A percentile compares a stretch with the other conserved stretches of the same genome.
phyloP scores from a whole-genome alignment of 345 rosid species.

The Moringa oleifera region DNA sequence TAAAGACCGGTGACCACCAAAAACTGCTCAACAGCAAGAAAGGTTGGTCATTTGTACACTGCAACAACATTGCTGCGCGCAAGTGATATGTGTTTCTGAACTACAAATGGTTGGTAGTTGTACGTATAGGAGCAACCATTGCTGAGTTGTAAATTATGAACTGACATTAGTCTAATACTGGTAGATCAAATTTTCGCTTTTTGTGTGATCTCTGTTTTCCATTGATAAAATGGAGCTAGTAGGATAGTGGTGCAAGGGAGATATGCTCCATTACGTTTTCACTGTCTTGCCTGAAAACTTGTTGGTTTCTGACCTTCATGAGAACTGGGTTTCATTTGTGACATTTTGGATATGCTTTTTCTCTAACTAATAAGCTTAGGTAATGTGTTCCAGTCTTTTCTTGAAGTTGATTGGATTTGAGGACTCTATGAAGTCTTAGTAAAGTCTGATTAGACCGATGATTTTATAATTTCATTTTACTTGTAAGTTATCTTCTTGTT shows the following conservation, averaged over 20 bases:
- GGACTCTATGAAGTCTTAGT: too few species aligned
- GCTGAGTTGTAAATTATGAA: conserved; percentile 41
- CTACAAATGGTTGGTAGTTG: conserved; percentile 21
- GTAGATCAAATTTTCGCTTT: conserved; percentile 10
- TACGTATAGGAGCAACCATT: conserved; percentile 31
- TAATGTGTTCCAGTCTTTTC: too few species aligned
- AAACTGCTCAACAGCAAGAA: conserved; percentile 1
- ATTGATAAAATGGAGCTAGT: conserved; percentile 8
- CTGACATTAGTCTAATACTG: conserved; percentile 21
- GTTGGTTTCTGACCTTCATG: neutral
- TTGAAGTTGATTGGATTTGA: too few species aligned
- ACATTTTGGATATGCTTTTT: neutral
- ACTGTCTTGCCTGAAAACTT: neutral
- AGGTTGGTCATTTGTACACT: conserved; percentile 14
- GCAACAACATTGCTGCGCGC: conserved; percentile 1
- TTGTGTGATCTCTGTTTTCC: conserved; percentile 9
- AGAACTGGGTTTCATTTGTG: neutral
- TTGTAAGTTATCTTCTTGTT: too few species aligned
- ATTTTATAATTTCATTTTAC: too few species aligned
- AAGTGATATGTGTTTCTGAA: conserved; percentile 12
- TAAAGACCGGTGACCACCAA: too few species aligned
- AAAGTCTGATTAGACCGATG: too few species aligned
- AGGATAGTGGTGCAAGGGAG: conserved; percentile 8
- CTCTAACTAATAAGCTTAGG: too few species aligned
- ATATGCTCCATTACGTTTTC: neutral